A percentile compares a stretch with the other conserved stretches of the same genome.
Conservation (phyloP, 495 filamentous ascomycete genomes). For the Trichocladium uniseriatum region DNA sequence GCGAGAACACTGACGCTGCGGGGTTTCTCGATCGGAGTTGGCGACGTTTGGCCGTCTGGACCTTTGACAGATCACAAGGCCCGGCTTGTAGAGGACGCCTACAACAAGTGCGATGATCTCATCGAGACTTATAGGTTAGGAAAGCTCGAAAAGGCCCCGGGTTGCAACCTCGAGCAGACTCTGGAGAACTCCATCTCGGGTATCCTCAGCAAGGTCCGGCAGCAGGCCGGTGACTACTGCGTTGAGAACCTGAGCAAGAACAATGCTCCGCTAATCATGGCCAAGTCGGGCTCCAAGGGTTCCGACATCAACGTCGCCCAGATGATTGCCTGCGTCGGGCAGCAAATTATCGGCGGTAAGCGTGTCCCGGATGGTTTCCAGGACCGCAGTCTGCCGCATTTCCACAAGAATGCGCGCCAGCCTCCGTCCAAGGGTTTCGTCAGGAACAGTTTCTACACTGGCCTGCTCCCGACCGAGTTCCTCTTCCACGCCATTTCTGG, state of each 20-base stretch:
- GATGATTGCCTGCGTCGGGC: constrained; percentile 95
- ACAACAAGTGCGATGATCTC: constrained; percentile 71
- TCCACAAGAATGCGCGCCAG: constrained; percentile 82
- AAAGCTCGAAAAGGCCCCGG: constrained; percentile 70
- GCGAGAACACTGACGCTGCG: constrained; percentile 80
- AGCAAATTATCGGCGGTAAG: constrained; percentile 90
- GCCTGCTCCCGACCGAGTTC: constrained; percentile 84
- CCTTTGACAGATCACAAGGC: constrained; percentile 61
- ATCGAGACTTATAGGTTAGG: constrained; percentile 71
- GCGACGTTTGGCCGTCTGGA: constrained; percentile 76
- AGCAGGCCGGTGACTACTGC: constrained; percentile 84
- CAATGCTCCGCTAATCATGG: constrained; percentile 95
- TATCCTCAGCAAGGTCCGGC: constrained; percentile 81
- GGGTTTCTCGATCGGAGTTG: constrained; percentile 93
- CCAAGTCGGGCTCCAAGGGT: constrained; percentile 89
- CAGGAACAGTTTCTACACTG: constrained; percentile 91
- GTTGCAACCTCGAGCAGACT: constrained; percentile 83
- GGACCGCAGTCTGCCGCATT: constrained; percentile 88
- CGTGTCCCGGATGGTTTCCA: constrained; percentile 96
- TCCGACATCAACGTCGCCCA: constrained; percentile 97
- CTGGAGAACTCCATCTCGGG: constrained; percentile 86
- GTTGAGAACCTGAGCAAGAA: constrained; percentile 79
- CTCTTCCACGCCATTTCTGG: constrained; percentile 97
- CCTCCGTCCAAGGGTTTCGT: constrained; percentile 96
- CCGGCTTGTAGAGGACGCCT: constrained; percentile 65